phyloP scores from a whole-genome alignment of 73 alveolate species.

The Paramecium pentaurelia region DNA sequence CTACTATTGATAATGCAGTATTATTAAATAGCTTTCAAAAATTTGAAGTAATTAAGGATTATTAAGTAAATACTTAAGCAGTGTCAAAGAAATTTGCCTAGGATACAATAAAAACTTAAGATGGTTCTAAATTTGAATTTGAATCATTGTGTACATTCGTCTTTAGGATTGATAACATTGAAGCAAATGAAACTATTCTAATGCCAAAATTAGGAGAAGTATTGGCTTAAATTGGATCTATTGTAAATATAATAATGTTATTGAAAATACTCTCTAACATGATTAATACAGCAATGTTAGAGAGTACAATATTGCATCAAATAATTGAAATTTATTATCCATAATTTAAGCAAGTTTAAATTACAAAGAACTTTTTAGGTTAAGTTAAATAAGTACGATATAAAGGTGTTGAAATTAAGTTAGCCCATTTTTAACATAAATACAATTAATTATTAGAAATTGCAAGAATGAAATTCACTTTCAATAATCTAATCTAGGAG shows the following conservation, averaged over 20 bases:
- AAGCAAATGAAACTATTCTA: neutral
- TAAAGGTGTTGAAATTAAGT: neutral
- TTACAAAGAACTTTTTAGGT: neutral
- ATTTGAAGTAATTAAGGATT: neutral
- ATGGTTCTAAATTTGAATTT: neutral
- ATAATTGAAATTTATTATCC: neutral
- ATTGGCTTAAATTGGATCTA: neutral
- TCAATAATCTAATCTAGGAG: neutral
- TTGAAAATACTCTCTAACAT: neutral
- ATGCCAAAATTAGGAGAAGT: conserved; percentile 44
- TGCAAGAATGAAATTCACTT: neutral
- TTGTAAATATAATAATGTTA: neutral
- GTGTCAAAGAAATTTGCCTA: neutral
- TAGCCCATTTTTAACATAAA: neutral
- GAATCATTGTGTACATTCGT: neutral
- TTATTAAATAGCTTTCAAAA: neutral
- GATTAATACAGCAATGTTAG: neutral
- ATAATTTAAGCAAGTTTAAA: neutral
- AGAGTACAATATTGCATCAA: neutral
- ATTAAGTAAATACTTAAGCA: neutral
- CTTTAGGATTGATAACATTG: neutral
- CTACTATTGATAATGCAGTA: neutral
- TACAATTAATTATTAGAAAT: neutral
- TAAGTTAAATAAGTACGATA: neutral
- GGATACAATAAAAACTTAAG: neutral